Base-by-base conservation (phyloP, 495 filamentous ascomycete genomes). In the Neurospora intermedia region DNA sequence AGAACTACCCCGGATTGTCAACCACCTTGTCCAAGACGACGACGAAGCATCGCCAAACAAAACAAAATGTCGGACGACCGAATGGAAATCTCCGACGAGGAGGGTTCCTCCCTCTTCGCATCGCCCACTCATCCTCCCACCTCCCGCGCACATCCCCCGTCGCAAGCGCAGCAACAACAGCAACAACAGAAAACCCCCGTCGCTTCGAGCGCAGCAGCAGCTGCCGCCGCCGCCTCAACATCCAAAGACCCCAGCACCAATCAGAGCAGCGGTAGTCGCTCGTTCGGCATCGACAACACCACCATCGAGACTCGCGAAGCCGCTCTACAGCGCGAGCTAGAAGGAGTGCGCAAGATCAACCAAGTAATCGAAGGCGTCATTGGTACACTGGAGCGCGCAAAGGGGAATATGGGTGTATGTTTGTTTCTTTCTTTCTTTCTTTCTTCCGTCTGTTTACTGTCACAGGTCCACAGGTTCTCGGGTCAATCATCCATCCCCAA, bases 391-490 rank as follows among this genome's bases (percentile, higher is more conserved):
- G 90, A 93, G 75, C 88, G 89, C 73, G 93, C 96, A 11, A 93
- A 91, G 77, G 89, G 87, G 48, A 98, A 98, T 81, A 98, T 99
- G 95, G 89, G 93, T 77, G 94, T 94, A 85, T 69, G 87, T 48
- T 69, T 31, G 27, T 31, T 31, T 27, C 1, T 27, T 27, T 31
- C 27, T 31, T 31, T 31, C 27, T 31, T 38, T 23, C 66, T 31
- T 39, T 69, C 20, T n/a, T 70, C 73, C 69, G 0, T 13, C 27
- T 66, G 3, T 35, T 43, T 40, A 69, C 75, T 70, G 13, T 69
- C 43, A 11, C 54, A 39, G 27, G 16, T 48, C 10, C 35, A 18
- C 4, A 38, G 69, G 74, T 48, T 69, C 70, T 54, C 27, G 27
- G 27, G 54, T 62, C 15, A 13, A 62, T 35, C 54, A 62, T 18